Evolutionary conservation across 495 filamentous ascomycete genomes (phyloP).

Genomic region (Neurospora intermedia): DNA sequence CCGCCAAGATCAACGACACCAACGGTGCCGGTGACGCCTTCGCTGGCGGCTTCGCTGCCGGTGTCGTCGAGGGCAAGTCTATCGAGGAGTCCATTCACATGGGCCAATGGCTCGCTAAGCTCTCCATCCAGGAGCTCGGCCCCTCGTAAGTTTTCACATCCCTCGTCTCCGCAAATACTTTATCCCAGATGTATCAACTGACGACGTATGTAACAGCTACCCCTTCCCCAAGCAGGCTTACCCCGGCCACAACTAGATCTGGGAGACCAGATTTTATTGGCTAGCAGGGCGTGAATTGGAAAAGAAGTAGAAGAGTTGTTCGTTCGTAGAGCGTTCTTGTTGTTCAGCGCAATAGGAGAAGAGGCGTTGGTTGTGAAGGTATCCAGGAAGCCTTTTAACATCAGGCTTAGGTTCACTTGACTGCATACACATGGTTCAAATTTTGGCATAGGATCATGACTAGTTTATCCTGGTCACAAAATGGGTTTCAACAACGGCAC

Average conservation of each 20-base stretch:
- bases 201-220: slow-evolving; percentile 8
- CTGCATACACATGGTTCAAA: not conserved
- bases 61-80: slow-evolving; percentile 71
- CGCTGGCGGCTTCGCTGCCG: slow-evolving; percentile 85
- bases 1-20: slow-evolving; percentile 78
- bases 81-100: slow-evolving; percentile 69
- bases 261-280: not conserved
- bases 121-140: slow-evolving; percentile 87
- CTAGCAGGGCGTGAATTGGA: not conserved
- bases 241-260: slow-evolving; percentile 21
- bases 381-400: not conserved
- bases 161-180: not conserved
- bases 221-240: slow-evolving; percentile 72
- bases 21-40: slow-evolving; percentile 97
- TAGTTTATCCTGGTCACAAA: slow-evolving; percentile 10
- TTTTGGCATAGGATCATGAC: slow-evolving; percentile 4
- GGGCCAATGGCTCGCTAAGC: slow-evolving; percentile 88
- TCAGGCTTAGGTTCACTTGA: not conserved
- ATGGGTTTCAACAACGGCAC: slow-evolving; percentile 24
- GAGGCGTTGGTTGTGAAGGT: not conserved
- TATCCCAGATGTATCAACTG: not conserved
- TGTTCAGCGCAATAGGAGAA: not conserved
- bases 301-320: not conserved
- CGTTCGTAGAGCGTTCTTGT: not conserved
- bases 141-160: slow-evolving; percentile 64